A percentile compares a stretch with the other conserved stretches of the same genome.
phyloP scores from a whole-genome alignment of 2,329 filamentous ascomycete species.

The Zymoseptoria brevis region DNA sequence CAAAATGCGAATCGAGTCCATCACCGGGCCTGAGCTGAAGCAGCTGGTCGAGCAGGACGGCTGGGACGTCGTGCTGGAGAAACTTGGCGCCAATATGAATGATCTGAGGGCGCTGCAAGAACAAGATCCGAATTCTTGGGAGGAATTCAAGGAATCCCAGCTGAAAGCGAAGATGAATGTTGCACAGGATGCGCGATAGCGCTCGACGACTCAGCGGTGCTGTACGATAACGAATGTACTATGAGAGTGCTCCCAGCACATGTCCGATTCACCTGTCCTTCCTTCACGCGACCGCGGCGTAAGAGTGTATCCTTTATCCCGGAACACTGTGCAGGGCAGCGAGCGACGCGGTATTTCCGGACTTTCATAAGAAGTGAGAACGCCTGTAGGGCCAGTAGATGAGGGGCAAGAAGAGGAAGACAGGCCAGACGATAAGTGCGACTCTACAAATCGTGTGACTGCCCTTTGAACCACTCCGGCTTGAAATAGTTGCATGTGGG shows the following conservation, averaged over 20 bases:
- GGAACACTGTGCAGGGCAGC: no score
- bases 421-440: no score
- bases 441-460: no score
- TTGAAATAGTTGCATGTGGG: no score
- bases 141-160: constrained; percentile 30
- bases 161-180: constrained; percentile 28
- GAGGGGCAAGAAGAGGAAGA: no score
- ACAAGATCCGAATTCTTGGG: constrained; percentile 32
- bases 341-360: no score
- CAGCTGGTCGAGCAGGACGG: constrained; percentile 52
- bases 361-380: no score
- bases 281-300: no score
- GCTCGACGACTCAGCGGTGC: not conserved
- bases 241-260: not conserved
- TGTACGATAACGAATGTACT: not conserved
- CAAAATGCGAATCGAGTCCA: constrained; percentile 40
- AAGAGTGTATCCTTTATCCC: no score
- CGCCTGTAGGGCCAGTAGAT: no score
- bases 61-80: constrained; percentile 53
- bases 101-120: constrained; percentile 54
- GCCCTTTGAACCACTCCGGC: no score
- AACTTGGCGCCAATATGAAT: constrained; percentile 57
- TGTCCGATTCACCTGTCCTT: no score
- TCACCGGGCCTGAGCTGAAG: constrained; percentile 54
- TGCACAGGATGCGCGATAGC: constrained; percentile 9